Evolutionary conservation across 2,329 filamentous ascomycete species (phyloP), one percentile per base, ranked within the genome.

Genomic region (Microdochium nivale): DNA sequence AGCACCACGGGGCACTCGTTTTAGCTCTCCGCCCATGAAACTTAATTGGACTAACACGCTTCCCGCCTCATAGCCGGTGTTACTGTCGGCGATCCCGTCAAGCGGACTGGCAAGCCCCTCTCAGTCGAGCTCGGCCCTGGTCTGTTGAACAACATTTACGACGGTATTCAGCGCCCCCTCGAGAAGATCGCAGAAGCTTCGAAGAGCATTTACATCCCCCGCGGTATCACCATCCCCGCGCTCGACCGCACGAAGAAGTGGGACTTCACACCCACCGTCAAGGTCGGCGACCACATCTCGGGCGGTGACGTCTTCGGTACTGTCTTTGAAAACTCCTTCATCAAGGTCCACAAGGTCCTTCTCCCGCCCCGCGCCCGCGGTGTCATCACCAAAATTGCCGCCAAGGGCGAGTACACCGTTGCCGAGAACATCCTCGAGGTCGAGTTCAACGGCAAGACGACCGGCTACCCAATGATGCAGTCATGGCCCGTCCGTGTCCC

Each of bases 61-160:
- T 25, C 27, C 30, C 23, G 25, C 52, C 25, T 64, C 54, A 23
- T 60, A 91, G 94, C 92, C 70, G 94, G 94, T 74, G 87, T 99
- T 60, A 95, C 84, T 60, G 91, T 99, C 59, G 94, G 94, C 67
- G 94, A 99, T 67, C 94, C 94, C 49, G 94, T 99, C 60, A 65
- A 75, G 55, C 83, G 92, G 65, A 96, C 92, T 53, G 89, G 90
- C 70, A 96, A 97, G 80, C 94, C 94, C 57, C 78, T 99, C 52
- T 96, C 94, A 53, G 94, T 99, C 72, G 94, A 99, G 72, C 86
- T 99, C 48, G 94, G 94, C 49, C 94, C 94, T 57, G 94, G 94
- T 68, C 78, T 99, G 70, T 90, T 99, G 81, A 92, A 97, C 75
- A 96, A 94, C 60, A 99, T 99, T 71, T 99, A 97, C 79, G 94